Conservation (phyloP, 2,329 filamentous ascomycete genomes). For the Colletotrichum sp. region DNA sequence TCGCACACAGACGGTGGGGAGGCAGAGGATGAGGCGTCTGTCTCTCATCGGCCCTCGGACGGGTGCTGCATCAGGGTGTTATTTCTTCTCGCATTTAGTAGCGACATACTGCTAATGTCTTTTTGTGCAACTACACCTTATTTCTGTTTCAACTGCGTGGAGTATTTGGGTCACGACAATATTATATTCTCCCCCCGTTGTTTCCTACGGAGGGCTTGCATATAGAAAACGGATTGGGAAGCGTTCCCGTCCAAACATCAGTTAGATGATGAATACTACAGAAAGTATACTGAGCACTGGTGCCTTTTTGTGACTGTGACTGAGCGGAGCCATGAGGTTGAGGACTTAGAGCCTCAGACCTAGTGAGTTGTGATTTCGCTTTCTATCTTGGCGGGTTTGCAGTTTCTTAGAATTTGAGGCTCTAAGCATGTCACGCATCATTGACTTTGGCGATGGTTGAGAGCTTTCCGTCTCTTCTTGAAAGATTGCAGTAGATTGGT, state of each 20-base stretch:
- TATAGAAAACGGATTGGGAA: slow-evolving; percentile 12
- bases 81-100: slow-evolving; percentile 20
- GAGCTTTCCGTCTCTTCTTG: neutral
- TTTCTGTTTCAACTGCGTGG: slow-evolving; percentile 18
- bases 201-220: neutral
- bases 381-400: neutral
- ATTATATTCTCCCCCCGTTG: neutral
- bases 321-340: neutral
- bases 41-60: neutral
- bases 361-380: neutral
- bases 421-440: neutral
- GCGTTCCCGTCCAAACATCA: neutral
- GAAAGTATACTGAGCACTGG: neutral
- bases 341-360: neutral
- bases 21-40: neutral
- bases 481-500: neutral
- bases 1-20: neutral
- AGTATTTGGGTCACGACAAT: slow-evolving; percentile 21
- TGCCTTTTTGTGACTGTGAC: neutral
- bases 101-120: slow-evolving; percentile 23
- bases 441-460: neutral
- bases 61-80: slow-evolving; percentile 13
- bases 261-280: slow-evolving; percentile 20
- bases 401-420: neutral
- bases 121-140: slow-evolving; percentile 11